Base-by-base conservation (phyloP, 805 yeast species). In the Pichia cephalocereana region DNA sequence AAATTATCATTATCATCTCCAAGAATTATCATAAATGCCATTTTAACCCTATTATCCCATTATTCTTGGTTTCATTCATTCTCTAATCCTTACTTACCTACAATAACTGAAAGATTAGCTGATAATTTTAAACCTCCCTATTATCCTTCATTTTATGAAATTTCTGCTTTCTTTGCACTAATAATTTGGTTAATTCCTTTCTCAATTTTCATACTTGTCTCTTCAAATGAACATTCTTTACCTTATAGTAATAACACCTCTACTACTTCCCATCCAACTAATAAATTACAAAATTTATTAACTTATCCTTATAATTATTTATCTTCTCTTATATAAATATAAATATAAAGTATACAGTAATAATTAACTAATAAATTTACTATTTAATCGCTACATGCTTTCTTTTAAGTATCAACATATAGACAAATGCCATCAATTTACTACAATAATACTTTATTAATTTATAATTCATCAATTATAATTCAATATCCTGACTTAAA, bases 131-230 rank as follows among this genome's bases (percentile, higher is more conserved):
- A 66, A 23, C 77, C 86, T 43, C 85, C 84, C 14, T 76, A 78
- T 42, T 76, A 86, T 46, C 95, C 96, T 2, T 73, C 84, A 12
- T 91, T 91, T 60, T 72, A 89, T 1, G 96, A 93, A 62, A 86
- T 93, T 5, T 86, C 96, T n/a, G 84, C 96, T 4, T 93, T 93
- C 64, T 90, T 93, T 62, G 99, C 96, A 1, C 67, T 93, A 40
- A 82, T 93, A 57, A 82, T 93, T 18, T 93, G 99, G 99, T 74
- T 91, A 50, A 77, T 93, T 30, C 99, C 99, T 34, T 88, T 93
- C 64, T 82, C 96, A 5, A 71, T 93, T 49, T 91, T 93, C 65
- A 91, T 93, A 17, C 83, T 96, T 31, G 71, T 93, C 50, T 86
- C 95, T 61, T 97, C 97, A 1, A 86, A 87, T 53, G 99, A 93